A percentile compares a stretch with the other conserved stretches of the same genome.
Evolutionary conservation across 148 eudicot species (phyloP).

Genomic region (Chenopodium quinoa): DNA sequence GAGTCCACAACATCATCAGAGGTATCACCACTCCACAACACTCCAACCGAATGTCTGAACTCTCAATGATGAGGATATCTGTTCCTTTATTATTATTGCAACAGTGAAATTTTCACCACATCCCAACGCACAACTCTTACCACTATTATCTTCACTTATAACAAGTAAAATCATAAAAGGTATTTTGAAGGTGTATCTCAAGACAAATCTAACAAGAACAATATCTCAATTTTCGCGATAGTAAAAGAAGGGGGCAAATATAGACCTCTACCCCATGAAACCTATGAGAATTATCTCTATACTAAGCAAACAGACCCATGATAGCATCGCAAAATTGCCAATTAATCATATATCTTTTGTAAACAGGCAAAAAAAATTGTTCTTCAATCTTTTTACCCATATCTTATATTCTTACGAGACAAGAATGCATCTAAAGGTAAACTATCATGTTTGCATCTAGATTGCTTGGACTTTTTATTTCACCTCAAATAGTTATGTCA

Average conservation of each 20-base stretch:
- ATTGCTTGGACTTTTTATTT: no score
- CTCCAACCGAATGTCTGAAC: neutral
- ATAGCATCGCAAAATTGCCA: neutral
- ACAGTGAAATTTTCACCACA: no score
- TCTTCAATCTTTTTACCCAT: neutral
- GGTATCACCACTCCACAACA: neutral
- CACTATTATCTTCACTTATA: no score
- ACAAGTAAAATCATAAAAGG: no score
- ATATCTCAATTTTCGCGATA: no score
- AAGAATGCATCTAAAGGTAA: neutral
- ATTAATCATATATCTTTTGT: no score
- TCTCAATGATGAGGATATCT: neutral
- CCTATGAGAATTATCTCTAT: neutral
- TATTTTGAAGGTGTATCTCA: no score
- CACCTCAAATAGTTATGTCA: neutral
- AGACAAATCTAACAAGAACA: no score
- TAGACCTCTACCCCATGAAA: neutral
- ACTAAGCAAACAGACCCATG: neutral
- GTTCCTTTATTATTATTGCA: no score
- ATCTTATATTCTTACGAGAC: neutral
- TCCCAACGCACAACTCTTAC: no score
- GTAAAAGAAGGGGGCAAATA: no score
- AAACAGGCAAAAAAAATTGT: neutral
- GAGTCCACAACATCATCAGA: neutral
- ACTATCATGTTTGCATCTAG: neutral